phyloP scores from a whole-genome alignment of 1,284 basidiomycete species.

The Tylopilus orsonianus region DNA sequence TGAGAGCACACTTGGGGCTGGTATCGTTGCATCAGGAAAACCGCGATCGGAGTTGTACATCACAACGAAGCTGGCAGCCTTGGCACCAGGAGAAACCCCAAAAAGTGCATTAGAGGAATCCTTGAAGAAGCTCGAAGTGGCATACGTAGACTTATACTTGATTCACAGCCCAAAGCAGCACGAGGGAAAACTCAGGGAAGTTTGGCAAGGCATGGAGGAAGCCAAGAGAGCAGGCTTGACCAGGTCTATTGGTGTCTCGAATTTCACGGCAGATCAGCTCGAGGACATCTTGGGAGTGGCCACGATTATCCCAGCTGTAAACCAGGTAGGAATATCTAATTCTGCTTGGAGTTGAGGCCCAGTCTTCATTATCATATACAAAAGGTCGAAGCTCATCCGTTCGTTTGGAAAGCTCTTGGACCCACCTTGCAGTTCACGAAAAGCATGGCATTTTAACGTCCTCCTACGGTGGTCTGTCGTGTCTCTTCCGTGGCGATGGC shows the following conservation, averaged over 20 bases:
- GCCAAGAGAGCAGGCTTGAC: constrained; percentile 66
- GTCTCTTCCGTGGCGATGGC: constrained; percentile 55
- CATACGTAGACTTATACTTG: constrained; percentile 78
- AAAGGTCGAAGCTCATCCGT: constrained; percentile 82
- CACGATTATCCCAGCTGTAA: constrained; percentile 66
- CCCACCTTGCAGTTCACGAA: constrained; percentile 56
- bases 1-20: constrained; percentile 56
- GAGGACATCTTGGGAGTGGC: constrained; percentile 59
- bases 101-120: constrained; percentile 53
- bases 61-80: constrained; percentile 58
- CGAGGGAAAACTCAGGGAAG: constrained; percentile 46
- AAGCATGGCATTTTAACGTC: constrained; percentile 65
- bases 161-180: constrained; percentile 54
- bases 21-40: constrained; percentile 53
- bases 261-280: constrained; percentile 71
- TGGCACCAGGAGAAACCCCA: constrained; percentile 42
- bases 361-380: constrained; percentile 9
- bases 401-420: constrained; percentile 60
- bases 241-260: constrained; percentile 61
- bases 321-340: constrained; percentile 58
- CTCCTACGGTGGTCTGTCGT: constrained; percentile 67
- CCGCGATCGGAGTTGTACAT: constrained; percentile 51
- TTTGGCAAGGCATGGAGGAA: constrained; percentile 76
- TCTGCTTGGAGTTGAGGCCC: neutral
- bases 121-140: constrained; percentile 57